These are phyloP conservation scores for Puccinia horiana DNA, from an alignment of 1,284 basidiomycete genomes.

Conservation along the genomic window DNA sequence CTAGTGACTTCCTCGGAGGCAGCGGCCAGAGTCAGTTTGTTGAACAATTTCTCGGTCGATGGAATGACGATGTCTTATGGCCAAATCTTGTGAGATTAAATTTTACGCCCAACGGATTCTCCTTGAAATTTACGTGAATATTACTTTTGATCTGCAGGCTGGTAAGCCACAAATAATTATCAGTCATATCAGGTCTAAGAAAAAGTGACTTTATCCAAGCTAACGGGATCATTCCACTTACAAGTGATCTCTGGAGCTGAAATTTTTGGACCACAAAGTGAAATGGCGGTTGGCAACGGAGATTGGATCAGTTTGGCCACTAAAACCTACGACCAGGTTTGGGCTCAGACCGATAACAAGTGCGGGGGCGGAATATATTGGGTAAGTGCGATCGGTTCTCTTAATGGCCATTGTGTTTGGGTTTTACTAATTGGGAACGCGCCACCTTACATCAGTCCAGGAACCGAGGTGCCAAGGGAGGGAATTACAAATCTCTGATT, in stretches of 20 bases:
- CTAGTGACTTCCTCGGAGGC: slow-evolving; percentile 38
- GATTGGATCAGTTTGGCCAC: slow-evolving; percentile 36
- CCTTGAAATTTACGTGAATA: not conserved
- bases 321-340: slow-evolving; percentile 39
- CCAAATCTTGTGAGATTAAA: slow-evolving; percentile 18
- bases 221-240: not conserved
- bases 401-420: not conserved
- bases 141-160: not conserved
- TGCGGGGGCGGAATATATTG: slow-evolving; percentile 44
- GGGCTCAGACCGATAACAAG: slow-evolving; percentile 23
- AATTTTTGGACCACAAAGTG: slow-evolving; percentile 24
- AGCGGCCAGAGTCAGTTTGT: not conserved
- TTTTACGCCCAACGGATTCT: not conserved
- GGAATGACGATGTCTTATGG: slow-evolving; percentile 47
- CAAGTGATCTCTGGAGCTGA: slow-evolving; percentile 32
- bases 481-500: slow-evolving; percentile 41
- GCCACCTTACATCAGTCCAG: slow-evolving; percentile 1
- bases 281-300: slow-evolving; percentile 22
- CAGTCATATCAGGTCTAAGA: not conserved
- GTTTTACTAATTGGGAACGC: not conserved
- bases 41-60: slow-evolving; percentile 28
- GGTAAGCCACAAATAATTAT: slow-evolving; percentile 18
- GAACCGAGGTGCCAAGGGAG: slow-evolving; percentile 7
- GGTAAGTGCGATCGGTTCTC: not conserved
- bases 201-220: not conserved